phyloP scores from a whole-genome alignment of 2,329 filamentous ascomycete genomes.

The Botrytis hyacinthi region DNA sequence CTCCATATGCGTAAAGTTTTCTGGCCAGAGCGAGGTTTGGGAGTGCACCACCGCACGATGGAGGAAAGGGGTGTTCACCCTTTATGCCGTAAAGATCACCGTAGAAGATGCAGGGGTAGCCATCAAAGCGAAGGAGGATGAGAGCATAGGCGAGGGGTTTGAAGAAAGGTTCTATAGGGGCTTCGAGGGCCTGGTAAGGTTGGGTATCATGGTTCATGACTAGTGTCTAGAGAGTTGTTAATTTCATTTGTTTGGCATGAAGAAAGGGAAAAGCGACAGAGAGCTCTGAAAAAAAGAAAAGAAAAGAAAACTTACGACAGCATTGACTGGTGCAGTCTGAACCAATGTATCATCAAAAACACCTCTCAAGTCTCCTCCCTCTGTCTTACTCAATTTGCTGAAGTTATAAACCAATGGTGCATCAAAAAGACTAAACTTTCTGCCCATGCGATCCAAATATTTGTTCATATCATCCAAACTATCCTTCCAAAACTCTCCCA shows the following conservation, averaged over 20 bases:
- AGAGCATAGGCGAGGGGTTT: slow-evolving; percentile 70
- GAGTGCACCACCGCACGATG: slow-evolving; percentile 53
- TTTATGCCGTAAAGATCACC: slow-evolving; percentile 66
- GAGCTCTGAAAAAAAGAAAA: background rate
- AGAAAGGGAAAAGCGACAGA: background rate
- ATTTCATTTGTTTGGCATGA: background rate
- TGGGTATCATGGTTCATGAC: slow-evolving; percentile 73
- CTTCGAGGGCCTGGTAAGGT: slow-evolving; percentile 60
- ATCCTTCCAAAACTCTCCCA: slow-evolving; percentile 69
- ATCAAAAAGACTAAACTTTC: slow-evolving; percentile 63
- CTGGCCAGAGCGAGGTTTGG: slow-evolving; percentile 60
- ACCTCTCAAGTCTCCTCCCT: slow-evolving; percentile 58
- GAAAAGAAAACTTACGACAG: slow-evolving; percentile 48
- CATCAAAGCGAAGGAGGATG: slow-evolving; percentile 63
- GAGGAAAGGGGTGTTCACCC: slow-evolving; percentile 47
- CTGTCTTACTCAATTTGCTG: slow-evolving; percentile 54
- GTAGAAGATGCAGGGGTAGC: slow-evolving; percentile 68
- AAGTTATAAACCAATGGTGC: slow-evolving; percentile 68
- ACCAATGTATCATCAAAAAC: slow-evolving; percentile 63
- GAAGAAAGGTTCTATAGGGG: slow-evolving; percentile 63
- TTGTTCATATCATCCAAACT: slow-evolving; percentile 53
- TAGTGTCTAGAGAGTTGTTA: slow-evolving; percentile 49
- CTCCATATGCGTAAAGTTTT: slow-evolving; percentile 65
- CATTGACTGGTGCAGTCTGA: slow-evolving; percentile 50
- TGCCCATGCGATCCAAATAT: slow-evolving; percentile 58